Conservation (phyloP, 106 monocot genomes). For the Vanilla planifolia region DNA sequence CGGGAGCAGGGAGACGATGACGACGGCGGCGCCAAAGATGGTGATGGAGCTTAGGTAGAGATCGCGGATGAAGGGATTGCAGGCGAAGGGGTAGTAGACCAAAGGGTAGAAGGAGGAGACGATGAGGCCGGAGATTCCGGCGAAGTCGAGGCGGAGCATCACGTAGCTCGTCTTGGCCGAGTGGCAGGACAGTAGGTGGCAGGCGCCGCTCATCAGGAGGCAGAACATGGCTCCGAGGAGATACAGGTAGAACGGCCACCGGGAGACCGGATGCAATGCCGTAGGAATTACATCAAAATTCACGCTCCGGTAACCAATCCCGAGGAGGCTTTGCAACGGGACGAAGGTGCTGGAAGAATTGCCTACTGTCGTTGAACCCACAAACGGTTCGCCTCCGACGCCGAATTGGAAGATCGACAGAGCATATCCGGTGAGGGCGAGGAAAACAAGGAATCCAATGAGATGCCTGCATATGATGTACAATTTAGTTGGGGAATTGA, state of each 20-base stretch:
- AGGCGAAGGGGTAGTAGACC: slow-evolving; percentile 53
- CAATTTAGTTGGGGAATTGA: too few relatives aligned
- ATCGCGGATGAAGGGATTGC: slow-evolving; percentile 37
- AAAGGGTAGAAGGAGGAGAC: slow-evolving; percentile 65
- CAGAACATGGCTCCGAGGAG: slow-evolving; percentile 53
- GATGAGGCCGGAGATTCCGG: slow-evolving; percentile 48
- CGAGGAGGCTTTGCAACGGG: neutral
- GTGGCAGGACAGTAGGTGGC: slow-evolving; percentile 48
- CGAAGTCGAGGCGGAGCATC: slow-evolving; percentile 65
- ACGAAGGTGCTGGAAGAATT: neutral
- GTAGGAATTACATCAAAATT: too few relatives aligned
- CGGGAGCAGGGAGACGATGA: slow-evolving; percentile 21
- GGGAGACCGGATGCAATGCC: neutral
- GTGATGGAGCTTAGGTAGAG: slow-evolving; percentile 50
- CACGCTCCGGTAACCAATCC: neutral
- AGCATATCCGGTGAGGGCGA: slow-evolving; percentile 1
- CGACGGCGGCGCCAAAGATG: slow-evolving; percentile 24
- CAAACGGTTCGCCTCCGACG: neutral
- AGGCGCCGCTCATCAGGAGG: slow-evolving; percentile 50
- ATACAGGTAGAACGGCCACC: slow-evolving; percentile 54
- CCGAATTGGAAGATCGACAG: neutral
- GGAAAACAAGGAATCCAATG: slow-evolving; percentile 25
- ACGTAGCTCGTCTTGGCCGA: slow-evolving; percentile 3
- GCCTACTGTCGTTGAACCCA: neutral
- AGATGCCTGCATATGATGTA: slow-evolving; percentile 24